Base-by-base conservation (phyloP, 2,329 filamentous ascomycete genomes). In the Alternaria alternata region DNA sequence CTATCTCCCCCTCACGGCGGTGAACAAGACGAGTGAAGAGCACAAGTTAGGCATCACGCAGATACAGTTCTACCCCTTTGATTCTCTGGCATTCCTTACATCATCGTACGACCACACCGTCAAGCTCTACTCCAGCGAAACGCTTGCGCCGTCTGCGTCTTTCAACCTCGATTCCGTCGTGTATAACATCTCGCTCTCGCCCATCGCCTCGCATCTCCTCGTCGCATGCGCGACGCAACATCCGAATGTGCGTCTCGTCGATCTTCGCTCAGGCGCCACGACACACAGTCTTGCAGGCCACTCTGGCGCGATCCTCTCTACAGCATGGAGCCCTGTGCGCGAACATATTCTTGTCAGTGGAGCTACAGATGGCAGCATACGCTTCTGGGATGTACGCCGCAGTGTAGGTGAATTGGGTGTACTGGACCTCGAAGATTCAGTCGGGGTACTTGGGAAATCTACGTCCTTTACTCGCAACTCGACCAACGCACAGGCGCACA, bases 211-310 rank as follows among this genome's bases (percentile, higher is more conserved):
- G 53, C 85, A 93, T 71, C 83, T 96, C 0, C 85, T 97, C 4
- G 91, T 97, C 9, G 93, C 94, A 9, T 95, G 93, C 71, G 94
- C 91, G 0, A 96, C 93, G 0, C 93, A 96, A 65, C 89, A 95
- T 74, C 92, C 92, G 7, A 86, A 91, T 26, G 91, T 97, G 14
- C 89, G 93, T 16, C 86, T 98, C 7, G 88, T 97, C 6, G 94
- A 98, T 74, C 84, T 97, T 34, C 90, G 91, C 53, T 94, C 93
- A 1, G 93, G 93, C 3, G 86, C 93, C 16, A 88, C 86, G 48
- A 83, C 87, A 63, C 76, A 85, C 76, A 80, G 81, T 47, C 72
- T 86, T 43, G 72, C 86, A 80, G 74, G 82, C 69, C 71, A 87
- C 83, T 60, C 78, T 7, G 84, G 80, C 8, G 84, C 85, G 9